Percentiles rank a stretch among this genome's conserved stretches.
Conservation (phyloP, 129 eudicot species). For the Logfia minima region DNA sequence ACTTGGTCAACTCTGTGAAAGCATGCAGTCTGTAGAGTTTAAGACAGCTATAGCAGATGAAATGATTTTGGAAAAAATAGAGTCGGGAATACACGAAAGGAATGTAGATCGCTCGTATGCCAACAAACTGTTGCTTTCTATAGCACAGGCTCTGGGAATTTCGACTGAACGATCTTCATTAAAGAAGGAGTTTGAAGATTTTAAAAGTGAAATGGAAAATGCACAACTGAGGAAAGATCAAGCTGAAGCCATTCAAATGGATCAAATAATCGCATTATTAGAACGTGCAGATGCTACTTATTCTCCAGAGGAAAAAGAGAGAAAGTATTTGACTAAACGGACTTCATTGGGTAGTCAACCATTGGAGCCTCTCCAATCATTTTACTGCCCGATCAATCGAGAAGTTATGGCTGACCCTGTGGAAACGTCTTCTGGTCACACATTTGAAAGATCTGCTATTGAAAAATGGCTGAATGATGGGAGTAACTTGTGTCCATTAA, state of each 20-base stretch:
- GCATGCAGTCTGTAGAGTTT: constrained; percentile 55
- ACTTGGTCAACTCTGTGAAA: constrained; percentile 42
- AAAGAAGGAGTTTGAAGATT: constrained; percentile 61
- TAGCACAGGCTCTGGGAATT: constrained; percentile 55
- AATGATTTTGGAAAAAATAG: constrained; percentile 61
- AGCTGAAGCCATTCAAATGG: constrained; percentile 75
- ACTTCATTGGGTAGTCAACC: constrained; percentile 63
- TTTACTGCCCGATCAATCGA: constrained; percentile 61
- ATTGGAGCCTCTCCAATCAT: constrained; percentile 65
- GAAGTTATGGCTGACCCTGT: constrained; percentile 78
- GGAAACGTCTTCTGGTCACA: constrained; percentile 70
- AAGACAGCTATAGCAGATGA: constrained; percentile 58
- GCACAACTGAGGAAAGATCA: constrained; percentile 57
- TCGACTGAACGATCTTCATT: constrained; percentile 50
- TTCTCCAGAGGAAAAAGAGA: constrained; percentile 54
- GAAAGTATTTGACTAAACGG: constrained; percentile 50
- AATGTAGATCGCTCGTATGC: constrained; percentile 62
- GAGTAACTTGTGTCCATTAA: constrained; percentile 51
- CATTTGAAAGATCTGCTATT: constrained; percentile 67
- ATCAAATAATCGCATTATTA: constrained; percentile 58
- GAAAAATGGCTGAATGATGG: constrained; percentile 65
- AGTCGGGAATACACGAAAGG: constrained; percentile 59
- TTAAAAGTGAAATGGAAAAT: constrained; percentile 57
- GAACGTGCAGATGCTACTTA: constrained; percentile 66
- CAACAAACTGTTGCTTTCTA: constrained; percentile 46